These are phyloP conservation scores for Boletus vinaceobasis DNA, from an alignment of 768 basidiomycete species.

Conservation along the genomic window DNA sequence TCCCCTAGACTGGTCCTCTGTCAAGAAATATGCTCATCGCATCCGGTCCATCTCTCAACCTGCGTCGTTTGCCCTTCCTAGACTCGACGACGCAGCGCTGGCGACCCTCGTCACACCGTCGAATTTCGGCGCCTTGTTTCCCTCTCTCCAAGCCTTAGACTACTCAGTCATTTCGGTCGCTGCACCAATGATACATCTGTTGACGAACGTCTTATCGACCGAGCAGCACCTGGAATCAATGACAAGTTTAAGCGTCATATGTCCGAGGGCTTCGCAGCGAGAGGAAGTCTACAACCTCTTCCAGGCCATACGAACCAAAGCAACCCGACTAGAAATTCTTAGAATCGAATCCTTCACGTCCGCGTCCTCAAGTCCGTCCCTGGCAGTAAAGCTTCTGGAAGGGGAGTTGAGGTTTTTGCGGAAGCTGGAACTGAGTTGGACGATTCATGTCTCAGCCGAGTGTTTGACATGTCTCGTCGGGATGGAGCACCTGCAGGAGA, in stretches of 20 bases:
- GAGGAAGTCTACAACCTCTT: slow-evolving; percentile 22
- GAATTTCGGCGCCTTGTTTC: slow-evolving; percentile 23
- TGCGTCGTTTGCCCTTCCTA: slow-evolving; percentile 17
- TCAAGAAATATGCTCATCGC: slow-evolving; percentile 25
- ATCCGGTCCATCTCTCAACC: slow-evolving; percentile 24
- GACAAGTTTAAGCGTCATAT: slow-evolving; percentile 21
- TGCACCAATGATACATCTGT: slow-evolving; percentile 17
- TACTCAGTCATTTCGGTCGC: slow-evolving; percentile 26
- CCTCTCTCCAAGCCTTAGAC: slow-evolving; percentile 25
- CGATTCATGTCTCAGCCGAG: slow-evolving; percentile 22
- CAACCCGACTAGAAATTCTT: slow-evolving; percentile 15
- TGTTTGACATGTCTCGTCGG: slow-evolving; percentile 19
- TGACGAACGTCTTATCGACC: slow-evolving; percentile 20
- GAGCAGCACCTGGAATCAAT: slow-evolving; percentile 14
- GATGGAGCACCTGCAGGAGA: slow-evolving; percentile 24
- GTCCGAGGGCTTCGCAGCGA: slow-evolving; percentile 19
- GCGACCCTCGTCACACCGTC: slow-evolving; percentile 17
- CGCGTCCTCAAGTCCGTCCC: slow-evolving; percentile 1
- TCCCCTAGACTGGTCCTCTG: slow-evolving; percentile 19
- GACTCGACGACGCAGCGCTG: slow-evolving; percentile 26
- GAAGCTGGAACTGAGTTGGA: slow-evolving; percentile 23
- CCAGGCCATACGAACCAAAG: slow-evolving; percentile 22
- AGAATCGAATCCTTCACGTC: slow-evolving; percentile 23
- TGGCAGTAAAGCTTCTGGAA: slow-evolving; percentile 15
- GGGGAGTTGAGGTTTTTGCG: slow-evolving; percentile 21